Conservation (phyloP, 2,329 filamentous ascomycete genomes). For the Ramichloridium luteum region DNA sequence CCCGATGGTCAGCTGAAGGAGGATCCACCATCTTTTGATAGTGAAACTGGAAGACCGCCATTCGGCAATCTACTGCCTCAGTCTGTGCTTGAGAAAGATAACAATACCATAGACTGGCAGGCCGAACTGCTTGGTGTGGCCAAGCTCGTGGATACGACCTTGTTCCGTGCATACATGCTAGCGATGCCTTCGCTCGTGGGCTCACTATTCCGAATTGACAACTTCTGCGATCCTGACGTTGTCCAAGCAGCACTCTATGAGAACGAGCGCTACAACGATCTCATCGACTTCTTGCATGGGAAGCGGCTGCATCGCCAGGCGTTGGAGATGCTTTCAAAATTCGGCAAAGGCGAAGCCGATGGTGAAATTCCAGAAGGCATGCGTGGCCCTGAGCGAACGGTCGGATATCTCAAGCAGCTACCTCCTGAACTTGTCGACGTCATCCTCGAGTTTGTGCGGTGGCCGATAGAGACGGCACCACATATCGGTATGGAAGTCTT, state of each 20-base stretch:
- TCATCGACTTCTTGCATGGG: constrained; percentile 95
- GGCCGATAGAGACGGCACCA: constrained; percentile 65
- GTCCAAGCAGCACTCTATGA: constrained; percentile 88
- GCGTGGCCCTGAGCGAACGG: constrained; percentile 69
- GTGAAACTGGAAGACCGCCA: constrained; percentile 32
- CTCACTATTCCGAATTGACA: constrained; percentile 85
- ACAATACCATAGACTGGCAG: constrained; percentile 47
- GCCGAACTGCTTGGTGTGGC: constrained; percentile 64
- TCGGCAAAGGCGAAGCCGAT: constrained; percentile 49
- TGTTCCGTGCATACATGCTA: constrained; percentile 94
- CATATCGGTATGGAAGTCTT: constrained; percentile 84
- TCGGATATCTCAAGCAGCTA: constrained; percentile 80
- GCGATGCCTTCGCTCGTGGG: constrained; percentile 73
- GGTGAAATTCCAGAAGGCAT: constrained; percentile 42
- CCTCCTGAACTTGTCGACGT: constrained; percentile 80
- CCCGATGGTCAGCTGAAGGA: constrained; percentile 47
- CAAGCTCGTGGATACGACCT: constrained; percentile 77
- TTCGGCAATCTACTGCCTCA: constrained; percentile 30
- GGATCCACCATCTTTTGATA: constrained; percentile 32
- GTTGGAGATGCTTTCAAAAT: constrained; percentile 66
- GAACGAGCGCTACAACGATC: constrained; percentile 75
- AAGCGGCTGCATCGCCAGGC: constrained; percentile 87
- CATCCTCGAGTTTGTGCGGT: constrained; percentile 80
- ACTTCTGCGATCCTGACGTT: constrained; percentile 92
- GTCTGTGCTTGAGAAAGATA: constrained; percentile 14